Conservation (phyloP, 768 basidiomycete species). For the Hygrophorus pudorinus region DNA sequence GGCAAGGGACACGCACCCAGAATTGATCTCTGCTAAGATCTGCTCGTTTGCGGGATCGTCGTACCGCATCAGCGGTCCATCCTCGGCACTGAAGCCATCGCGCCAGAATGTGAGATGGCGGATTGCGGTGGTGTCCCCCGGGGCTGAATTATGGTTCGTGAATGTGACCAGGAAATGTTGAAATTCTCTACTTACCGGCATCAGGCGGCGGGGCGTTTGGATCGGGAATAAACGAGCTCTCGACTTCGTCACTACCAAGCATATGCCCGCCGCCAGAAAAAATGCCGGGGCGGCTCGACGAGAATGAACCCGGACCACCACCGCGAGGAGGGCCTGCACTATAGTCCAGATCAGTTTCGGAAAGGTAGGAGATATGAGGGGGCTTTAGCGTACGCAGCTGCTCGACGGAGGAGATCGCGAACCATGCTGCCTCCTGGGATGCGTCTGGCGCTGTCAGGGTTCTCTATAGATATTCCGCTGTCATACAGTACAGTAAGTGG, state of each 20-base stretch:
- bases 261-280: constrained; percentile 75
- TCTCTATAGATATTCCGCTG: constrained; percentile 85
- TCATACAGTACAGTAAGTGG: not conserved
- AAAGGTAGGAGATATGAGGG: not conserved
- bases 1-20: constrained; percentile 43
- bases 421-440: constrained; percentile 52
- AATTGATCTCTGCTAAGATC: constrained; percentile 65
- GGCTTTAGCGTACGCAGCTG: constrained; percentile 53
- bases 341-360: constrained; percentile 1
- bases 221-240: constrained; percentile 69
- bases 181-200: not conserved
- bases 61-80: constrained; percentile 77
- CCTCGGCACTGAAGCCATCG: constrained; percentile 87
- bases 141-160: constrained; percentile 12
- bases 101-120: constrained; percentile 87
- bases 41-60: constrained; percentile 66
- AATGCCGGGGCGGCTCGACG: constrained; percentile 12
- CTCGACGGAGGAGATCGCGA: constrained; percentile 67
- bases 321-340: constrained; percentile 1
- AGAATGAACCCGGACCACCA: not conserved
- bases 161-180: not conserved
- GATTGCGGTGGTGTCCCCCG: constrained; percentile 46
- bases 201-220: constrained; percentile 33
- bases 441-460: constrained; percentile 48
- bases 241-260: constrained; percentile 85